Evolutionary conservation across 176 grass and related monocot genomes (phyloP), one percentile per base, ranked within the genome.

Genomic region (Puya raimondii): DNA sequence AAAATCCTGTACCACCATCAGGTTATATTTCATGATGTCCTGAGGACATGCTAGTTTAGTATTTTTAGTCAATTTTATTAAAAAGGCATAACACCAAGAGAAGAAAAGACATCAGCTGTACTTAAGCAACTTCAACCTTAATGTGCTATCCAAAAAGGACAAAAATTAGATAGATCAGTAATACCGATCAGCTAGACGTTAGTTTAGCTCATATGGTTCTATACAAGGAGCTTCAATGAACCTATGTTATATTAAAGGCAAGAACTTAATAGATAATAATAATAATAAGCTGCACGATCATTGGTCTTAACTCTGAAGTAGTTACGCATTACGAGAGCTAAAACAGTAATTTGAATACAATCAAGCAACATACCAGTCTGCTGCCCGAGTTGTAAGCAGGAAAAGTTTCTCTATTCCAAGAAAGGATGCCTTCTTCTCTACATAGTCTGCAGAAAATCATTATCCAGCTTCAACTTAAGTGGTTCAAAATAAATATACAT

Each of bases 321-420:
- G 13, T 12, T 9, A 53, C 11, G 69, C 13, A 57, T 0, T 47
- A n/a, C n/a, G n/a, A 57, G 8, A n/a, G 16, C 49, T 58, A 51
- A 33, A 54, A 70, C 21, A 71, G 22, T 57, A 3, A 6, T 8
- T 23, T 23, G 23, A 2, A 58, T 71, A 13, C 22, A 74, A 70
- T 3, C 10, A 65, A 47, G 63, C 11, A 74, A 78, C 82, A 74
- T 97, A 97, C 93, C 93, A 97, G 69, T 97, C 93, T 2, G 84
- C 81, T 56, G 93, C 88, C 48, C 88, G 71, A 51, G 93, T 97
- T n/a, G 93, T 97, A 66, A 97, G 88, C 81, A 97, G 76, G 65
- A 97, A 97, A 85, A 97, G 80, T 73, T 88, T 97, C 61, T 92
- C 81, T 1, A 92, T 81, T 74, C 93, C 93, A 83, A 90, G 71